Percentiles rank a stretch among this genome's conserved stretches.
Conservation (phyloP, 192 early-diverging fungal genomes). For the Backusella liffmaniae region DNA sequence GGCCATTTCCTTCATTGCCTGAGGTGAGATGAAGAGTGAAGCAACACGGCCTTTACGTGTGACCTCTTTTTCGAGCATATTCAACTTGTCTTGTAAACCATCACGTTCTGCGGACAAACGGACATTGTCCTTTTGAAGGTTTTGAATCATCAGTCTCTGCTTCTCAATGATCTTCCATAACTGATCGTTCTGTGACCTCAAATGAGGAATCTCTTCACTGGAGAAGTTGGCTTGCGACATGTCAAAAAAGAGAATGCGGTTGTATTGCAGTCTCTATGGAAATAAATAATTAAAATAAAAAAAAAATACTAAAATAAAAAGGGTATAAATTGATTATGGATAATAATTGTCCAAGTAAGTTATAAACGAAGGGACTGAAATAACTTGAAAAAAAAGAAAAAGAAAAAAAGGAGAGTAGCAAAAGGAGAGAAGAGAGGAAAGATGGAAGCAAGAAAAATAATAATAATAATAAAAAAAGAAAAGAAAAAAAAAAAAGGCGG, state of each 20-base stretch:
- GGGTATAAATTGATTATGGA: constrained; percentile 5
- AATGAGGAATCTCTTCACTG: neutral
- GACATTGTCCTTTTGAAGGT: constrained; percentile 67
- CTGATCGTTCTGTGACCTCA: constrained; percentile 68
- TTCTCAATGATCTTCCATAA: constrained; percentile 92
- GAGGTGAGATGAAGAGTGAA: constrained; percentile 13
- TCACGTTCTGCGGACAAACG: constrained; percentile 43
- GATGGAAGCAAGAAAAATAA: no score
- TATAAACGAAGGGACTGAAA: neutral
- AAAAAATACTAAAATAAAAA: neutral
- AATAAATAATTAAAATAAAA: neutral
- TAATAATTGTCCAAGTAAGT: neutral
- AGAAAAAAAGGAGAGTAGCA: neutral
- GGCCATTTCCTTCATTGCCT: constrained; percentile 16
- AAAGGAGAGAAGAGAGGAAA: neutral
- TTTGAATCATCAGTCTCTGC: constrained; percentile 80
- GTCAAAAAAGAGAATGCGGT: neutral
- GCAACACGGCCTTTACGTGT: constrained; percentile 3
- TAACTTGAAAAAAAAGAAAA: neutral
- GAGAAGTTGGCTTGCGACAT: neutral
- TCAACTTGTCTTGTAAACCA: constrained; percentile 34
- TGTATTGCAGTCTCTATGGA: neutral
- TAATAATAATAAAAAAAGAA: neutral
- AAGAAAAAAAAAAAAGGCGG: neutral
- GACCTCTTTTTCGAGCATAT: constrained; percentile 15